Percentiles rank a stretch among this genome's conserved stretches.
Conservation (phyloP, 768 basidiomycete genomes). For the Hygrophorus pudorinus region DNA sequence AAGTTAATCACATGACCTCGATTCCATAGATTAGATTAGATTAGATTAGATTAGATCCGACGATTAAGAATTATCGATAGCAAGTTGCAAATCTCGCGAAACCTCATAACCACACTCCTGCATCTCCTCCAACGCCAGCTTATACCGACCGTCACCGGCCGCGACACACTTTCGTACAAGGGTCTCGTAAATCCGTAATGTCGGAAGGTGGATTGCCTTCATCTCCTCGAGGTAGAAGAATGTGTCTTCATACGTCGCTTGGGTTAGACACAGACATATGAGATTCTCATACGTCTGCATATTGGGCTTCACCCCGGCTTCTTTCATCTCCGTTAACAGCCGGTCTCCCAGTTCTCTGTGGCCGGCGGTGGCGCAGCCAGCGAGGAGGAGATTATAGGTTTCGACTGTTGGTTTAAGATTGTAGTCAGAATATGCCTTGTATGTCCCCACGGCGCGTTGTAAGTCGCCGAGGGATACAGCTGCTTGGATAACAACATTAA, state of each 20-base stretch:
- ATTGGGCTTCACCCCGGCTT: conserved; percentile 44
- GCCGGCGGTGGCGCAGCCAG: conserved; percentile 46
- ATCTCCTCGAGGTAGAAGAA: conserved; percentile 87
- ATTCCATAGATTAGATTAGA: neutral
- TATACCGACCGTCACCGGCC: conserved; percentile 50
- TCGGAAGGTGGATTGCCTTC: conserved; percentile 50
- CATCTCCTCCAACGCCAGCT: conserved; percentile 66
- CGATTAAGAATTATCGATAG: conserved; percentile 8
- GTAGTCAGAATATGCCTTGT: conserved; percentile 51
- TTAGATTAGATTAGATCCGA: neutral
- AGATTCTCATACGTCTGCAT: conserved; percentile 54
- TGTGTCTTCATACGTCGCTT: conserved; percentile 71
- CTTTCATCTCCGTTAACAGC: conserved; percentile 58
- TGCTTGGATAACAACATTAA: conserved; percentile 62
- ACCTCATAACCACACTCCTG: conserved; percentile 42
- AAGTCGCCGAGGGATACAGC: conserved; percentile 53
- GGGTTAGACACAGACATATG: conserved; percentile 61
- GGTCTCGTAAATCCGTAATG: conserved; percentile 42
- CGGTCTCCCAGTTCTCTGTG: conserved; percentile 63
- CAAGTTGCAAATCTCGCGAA: conserved; percentile 10
- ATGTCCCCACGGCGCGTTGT: conserved; percentile 69
- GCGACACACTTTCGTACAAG: conserved; percentile 50
- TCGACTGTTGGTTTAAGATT: conserved; percentile 45
- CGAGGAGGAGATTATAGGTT: conserved; percentile 62
- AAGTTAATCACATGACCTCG: neutral